A percentile compares a stretch with the other conserved stretches of the same genome.
Conservation (phyloP, 352 stramenopile genomes). For the Halophytophthora batemanensis region DNA sequence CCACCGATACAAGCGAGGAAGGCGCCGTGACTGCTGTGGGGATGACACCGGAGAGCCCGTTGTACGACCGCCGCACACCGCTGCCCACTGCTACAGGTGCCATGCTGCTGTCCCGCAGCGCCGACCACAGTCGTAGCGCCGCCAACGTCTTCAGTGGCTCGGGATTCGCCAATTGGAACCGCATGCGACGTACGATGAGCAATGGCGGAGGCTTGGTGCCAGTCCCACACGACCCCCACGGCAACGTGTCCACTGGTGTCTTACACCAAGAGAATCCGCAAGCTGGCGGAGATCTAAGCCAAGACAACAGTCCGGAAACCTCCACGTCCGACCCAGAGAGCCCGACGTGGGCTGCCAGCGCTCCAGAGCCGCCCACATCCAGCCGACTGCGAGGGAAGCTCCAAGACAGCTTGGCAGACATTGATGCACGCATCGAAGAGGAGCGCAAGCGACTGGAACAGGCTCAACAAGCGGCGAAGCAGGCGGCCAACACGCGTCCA, state of each 20-base stretch:
- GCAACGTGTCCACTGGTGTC: slow-evolving; percentile 1
- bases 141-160: slow-evolving; percentile 12
- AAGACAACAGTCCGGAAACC: slow-evolving; percentile 16
- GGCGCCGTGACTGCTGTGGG: slow-evolving; percentile 11
- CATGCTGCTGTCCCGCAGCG: not conserved
- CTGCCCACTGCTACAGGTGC: too few relatives aligned
- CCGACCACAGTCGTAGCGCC: not conserved
- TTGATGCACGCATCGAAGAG: slow-evolving; percentile 46
- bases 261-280: slow-evolving; percentile 38
- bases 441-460: slow-evolving; percentile 41
- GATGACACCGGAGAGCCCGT: slow-evolving; percentile 8
- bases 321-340: slow-evolving; percentile 27
- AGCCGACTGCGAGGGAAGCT: slow-evolving; percentile 62
- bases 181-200: slow-evolving; percentile 34
- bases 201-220: slow-evolving; percentile 34
- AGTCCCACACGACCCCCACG: slow-evolving; percentile 24
- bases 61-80: slow-evolving; percentile 16
- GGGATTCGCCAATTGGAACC: slow-evolving; percentile 45
- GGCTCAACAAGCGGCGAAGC: slow-evolving; percentile 28
- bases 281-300: slow-evolving; percentile 16
- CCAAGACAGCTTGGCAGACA: slow-evolving; percentile 50
- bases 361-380: slow-evolving; percentile 29
- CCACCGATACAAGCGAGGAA: slow-evolving; percentile 70
- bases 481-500: slow-evolving; percentile 19
- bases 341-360: slow-evolving; percentile 11